A percentile compares a stretch with the other conserved stretches of the same genome.
Evolutionary conservation across 2,329 filamentous ascomycete species (phyloP).

Genomic region (Nectriaceae sp.): DNA sequence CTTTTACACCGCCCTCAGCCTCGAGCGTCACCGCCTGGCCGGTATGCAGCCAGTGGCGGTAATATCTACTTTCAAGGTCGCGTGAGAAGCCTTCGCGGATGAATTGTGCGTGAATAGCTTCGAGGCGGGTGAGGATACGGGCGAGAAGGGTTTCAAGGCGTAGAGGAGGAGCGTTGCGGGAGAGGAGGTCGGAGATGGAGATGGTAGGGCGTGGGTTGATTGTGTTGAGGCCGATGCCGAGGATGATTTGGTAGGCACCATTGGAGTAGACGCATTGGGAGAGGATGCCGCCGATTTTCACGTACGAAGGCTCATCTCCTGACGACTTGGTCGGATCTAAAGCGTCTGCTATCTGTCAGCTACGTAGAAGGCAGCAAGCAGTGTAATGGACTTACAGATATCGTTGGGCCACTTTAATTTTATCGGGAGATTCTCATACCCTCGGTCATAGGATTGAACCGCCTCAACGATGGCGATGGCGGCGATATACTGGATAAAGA

Average conservation of each 20-base stretch:
- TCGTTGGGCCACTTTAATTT: slow-evolving; percentile 98
- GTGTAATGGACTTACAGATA: slow-evolving; percentile 60
- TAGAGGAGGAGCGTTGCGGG: slow-evolving; percentile 54
- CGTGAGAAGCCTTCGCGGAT: slow-evolving; percentile 72
- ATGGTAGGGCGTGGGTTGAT: slow-evolving; percentile 85
- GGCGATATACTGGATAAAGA: slow-evolving; percentile 92
- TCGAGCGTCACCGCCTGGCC: slow-evolving; percentile 75
- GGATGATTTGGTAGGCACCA: slow-evolving; percentile 78
- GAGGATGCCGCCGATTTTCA: slow-evolving; percentile 92
- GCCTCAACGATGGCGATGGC: slow-evolving; percentile 86
- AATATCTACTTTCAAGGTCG: slow-evolving; percentile 75
- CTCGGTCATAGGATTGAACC: slow-evolving; percentile 75
- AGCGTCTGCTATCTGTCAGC: slow-evolving; percentile 50
- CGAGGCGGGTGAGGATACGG: slow-evolving; percentile 75
- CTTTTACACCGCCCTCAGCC: slow-evolving; percentile 72
- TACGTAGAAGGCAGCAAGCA: not conserved
- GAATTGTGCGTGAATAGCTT: slow-evolving; percentile 76
- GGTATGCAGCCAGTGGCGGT: slow-evolving; percentile 82
- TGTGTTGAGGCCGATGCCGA: slow-evolving; percentile 86
- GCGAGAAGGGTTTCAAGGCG: slow-evolving; percentile 80
- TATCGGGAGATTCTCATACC: slow-evolving; percentile 75
- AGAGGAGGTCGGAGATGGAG: slow-evolving; percentile 74
- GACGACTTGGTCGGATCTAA: slow-evolving; percentile 59
- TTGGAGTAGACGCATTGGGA: slow-evolving; percentile 83
- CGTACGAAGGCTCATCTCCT: slow-evolving; percentile 55